phyloP scores from a whole-genome alignment of 2,329 filamentous ascomycete species.

The Albophoma yamanashiensis region DNA sequence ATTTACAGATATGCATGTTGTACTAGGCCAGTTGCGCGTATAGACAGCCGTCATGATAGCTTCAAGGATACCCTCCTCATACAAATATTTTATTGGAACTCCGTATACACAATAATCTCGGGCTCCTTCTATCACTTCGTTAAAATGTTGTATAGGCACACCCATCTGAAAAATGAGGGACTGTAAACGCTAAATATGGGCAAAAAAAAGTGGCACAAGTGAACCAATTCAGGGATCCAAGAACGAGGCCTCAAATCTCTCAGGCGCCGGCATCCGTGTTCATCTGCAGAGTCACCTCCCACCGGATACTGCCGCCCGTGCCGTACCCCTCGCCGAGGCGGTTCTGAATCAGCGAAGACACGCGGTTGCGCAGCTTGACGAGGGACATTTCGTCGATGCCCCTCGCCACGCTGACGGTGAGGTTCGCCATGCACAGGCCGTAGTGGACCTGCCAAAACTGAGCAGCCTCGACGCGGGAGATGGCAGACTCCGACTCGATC shows the following conservation, averaged over 20 bases:
- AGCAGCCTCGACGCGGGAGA: slow-evolving; percentile 75
- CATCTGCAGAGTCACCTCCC: slow-evolving; percentile 89
- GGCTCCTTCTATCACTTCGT: not conserved
- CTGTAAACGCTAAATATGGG: not conserved
- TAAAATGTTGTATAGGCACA: not conserved
- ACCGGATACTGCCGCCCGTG: slow-evolving; percentile 63
- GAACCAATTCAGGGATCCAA: not conserved
- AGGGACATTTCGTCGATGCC: slow-evolving; percentile 61
- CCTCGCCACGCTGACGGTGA: slow-evolving; percentile 62
- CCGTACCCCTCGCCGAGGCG: slow-evolving; percentile 83
- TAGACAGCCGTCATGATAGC: not conserved
- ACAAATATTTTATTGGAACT: not conserved
- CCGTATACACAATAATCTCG: not conserved
- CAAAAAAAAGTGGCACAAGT: not conserved
- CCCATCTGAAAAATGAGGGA: not conserved
- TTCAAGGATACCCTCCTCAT: not conserved
- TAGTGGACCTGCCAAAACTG: slow-evolving; percentile 99
- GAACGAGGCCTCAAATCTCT: not conserved
- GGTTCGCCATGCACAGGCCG: slow-evolving; percentile 87
- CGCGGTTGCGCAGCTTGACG: slow-evolving; percentile 61
- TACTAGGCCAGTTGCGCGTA: not conserved
- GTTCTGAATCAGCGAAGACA: slow-evolving; percentile 72
- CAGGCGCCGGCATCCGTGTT: slow-evolving; percentile 24
- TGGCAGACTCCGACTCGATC: slow-evolving; percentile 68
- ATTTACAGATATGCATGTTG: not conserved